phyloP scores from a whole-genome alignment of 345 rosid genomes.

The Aquilaria malaccensis region DNA sequence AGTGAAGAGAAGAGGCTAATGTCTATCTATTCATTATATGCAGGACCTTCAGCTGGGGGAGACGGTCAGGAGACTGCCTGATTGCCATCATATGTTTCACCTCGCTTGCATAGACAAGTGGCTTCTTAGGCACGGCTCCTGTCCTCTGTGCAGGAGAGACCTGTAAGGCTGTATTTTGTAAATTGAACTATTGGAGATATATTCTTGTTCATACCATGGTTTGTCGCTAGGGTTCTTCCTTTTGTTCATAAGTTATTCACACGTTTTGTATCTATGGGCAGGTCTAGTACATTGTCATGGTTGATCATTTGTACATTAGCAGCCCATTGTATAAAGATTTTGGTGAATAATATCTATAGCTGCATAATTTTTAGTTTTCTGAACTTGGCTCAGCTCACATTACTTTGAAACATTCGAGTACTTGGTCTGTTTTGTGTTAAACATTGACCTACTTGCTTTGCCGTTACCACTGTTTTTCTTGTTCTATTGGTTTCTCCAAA shows the following conservation, averaged over 20 bases:
- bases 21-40: background rate
- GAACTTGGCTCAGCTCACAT: no score
- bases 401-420: no score
- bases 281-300: no score
- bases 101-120: conserved; percentile 95
- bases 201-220: conserved; percentile 9
- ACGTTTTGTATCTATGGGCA: no score
- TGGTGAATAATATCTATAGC: no score
- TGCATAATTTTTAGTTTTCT: no score
- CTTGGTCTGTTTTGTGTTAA: no score
- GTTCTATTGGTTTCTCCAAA: no score
- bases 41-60: conserved; percentile 97
- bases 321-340: no score
- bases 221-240: background rate
- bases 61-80: conserved; percentile 88
- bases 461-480: no score
- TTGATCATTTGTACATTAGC: no score
- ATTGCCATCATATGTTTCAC: conserved; percentile 97
- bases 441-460: no score
- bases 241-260: background rate
- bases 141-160: conserved; percentile 93
- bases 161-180: conserved; percentile 36
- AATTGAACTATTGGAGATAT: conserved; percentile 14
- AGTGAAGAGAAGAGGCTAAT: conserved; percentile 4
- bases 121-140: conserved; percentile 85